Evolutionary conservation across 805 yeast genomes (phyloP), one percentile per base, ranked within the genome.

Genomic region (Zygosaccharomyces bisporus): DNA sequence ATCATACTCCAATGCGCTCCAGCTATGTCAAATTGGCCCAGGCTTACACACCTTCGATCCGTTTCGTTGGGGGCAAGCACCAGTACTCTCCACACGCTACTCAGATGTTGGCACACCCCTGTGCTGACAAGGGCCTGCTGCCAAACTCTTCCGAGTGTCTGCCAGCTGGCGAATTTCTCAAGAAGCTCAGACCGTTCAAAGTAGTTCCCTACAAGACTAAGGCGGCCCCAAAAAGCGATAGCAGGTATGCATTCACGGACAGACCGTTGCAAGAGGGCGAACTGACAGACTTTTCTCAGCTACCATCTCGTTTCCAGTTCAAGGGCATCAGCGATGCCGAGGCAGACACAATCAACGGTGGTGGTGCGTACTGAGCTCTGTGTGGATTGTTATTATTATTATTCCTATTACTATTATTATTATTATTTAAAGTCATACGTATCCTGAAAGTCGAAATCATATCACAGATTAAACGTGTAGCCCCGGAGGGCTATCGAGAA

Each of bases 21-120:
- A 54, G 70, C 6, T 47, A 44, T n/a, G 43, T 42, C 2, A 54
- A 43, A 37, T 39, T 60, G 29, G 58, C 61, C 21, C 46, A 52
- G 50, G 45, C 51, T 20, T 75, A 77, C 60, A 71, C 74, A 18
- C 96, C 95, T 12, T 71, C 81, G 64, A 91, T 91, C 68, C 84
- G 83, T 60, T 91, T 91, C 61, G 77, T 88, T 37, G 96, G 97
- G 33, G 89, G 89, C 37, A 83, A 88, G 39, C 87, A 82, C 63
- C 60, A 71, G 23, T 62, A 69, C 46, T 34, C 41, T n/a, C 65
- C 70, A 53, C 72, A 81, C 70, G 20, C 46, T n/a, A 37, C 34
- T 1, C 47, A 45, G 23, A 41, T 51, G 2, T 39, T 39, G 13
- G 44, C 58, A 12, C 67, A 63, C 39, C 63, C 66, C 4, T 61